Evolutionary conservation across 1,139 yeast genomes (phyloP), one percentile per base, ranked within the genome.

Genomic region (Fermentozyma sake): DNA sequence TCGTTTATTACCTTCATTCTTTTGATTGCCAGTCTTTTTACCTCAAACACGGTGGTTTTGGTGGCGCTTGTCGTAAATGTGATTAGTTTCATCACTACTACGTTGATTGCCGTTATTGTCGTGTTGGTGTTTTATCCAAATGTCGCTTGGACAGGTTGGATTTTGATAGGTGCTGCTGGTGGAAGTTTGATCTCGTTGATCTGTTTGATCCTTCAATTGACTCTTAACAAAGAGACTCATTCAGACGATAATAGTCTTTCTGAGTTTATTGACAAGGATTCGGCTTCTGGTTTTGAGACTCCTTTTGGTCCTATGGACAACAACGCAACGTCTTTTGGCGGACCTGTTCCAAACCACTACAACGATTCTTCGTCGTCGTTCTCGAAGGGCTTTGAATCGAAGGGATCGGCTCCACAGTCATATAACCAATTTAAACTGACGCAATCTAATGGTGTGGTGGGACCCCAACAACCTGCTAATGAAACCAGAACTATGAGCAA

Each of bases 91-190:
- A 38, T 76, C 14, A 55, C 72, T 6, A 59, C 82, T 3, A 58
- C 78, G 3, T 41, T 79, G 18, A 55, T 71, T 12, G 71, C 82
- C 33, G 52, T 81, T 6, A 66, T 77, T 13, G 65, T 66, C 6
- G 63, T 79, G 14, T 44, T 82, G 30, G 58, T 75, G 12, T 81
- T 77, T 48, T 68, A 67, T 38, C 91, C 91, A 4, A 62, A 76
- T 41, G 61, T 78, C 21, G 60, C 68, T 7, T 81, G 87, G 87
- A 65, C 76, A 22, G 71, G 79, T 5, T 81, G 89, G 89, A 54
- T 79, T 18, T 58, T 79, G 33, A 62, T 81, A 19, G 86, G 82
- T 1, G 66, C 83, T 3, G 79, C 84, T 2, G 81, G 68, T 1
- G 55, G 77, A 24, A 62, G 68, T 27, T 50, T 81, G 33, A 34